Evolutionary conservation across 2,329 filamentous ascomycete genomes (phyloP).

Genomic region (Ophiocordyceps camponoti-floridani): DNA sequence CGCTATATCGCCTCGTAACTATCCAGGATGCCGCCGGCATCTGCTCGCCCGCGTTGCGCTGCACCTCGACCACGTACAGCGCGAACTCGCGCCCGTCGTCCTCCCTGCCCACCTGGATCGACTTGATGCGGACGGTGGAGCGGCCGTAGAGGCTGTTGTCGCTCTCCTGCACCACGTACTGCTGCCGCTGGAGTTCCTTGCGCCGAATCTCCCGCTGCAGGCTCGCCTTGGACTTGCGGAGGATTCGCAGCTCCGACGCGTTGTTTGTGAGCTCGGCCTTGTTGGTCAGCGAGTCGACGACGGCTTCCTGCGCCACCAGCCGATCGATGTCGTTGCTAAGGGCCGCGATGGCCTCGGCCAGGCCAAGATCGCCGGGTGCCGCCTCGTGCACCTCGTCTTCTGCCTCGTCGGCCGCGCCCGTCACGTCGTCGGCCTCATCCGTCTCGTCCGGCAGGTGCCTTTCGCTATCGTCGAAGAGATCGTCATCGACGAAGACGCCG

Average conservation of each 20-base stretch:
- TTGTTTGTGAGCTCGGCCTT: conserved; percentile 98
- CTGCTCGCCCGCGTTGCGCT: conserved; percentile 76
- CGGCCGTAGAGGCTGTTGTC: conserved; percentile 94
- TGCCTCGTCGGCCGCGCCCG: conserved; percentile 24
- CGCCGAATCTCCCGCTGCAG: conserved; percentile 79
- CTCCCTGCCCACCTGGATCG: conserved; percentile 80
- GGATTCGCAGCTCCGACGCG: conserved; percentile 74
- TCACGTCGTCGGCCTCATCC: conserved; percentile 48
- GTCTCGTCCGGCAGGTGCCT: conserved; percentile 75
- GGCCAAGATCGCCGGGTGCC: conserved; percentile 78
- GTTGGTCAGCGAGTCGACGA: conserved; percentile 76
- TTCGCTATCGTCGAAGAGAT: conserved; percentile 80
- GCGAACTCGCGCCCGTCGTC: conserved; percentile 89
- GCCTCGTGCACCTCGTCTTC: conserved; percentile 75
- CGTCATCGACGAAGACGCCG: conserved; percentile 84
- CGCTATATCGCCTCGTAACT: conserved; percentile 83
- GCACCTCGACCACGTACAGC: conserved; percentile 83
- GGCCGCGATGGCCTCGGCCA: conserved; percentile 80
- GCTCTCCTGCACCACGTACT: conserved; percentile 94
- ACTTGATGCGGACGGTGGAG: conserved; percentile 76
- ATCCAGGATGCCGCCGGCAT: conserved; percentile 95
- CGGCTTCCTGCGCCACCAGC: conserved; percentile 68
- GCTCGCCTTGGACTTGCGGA: conserved; percentile 87
- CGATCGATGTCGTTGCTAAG: conserved; percentile 86
- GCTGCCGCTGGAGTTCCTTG: conserved; percentile 89